phyloP scores from a whole-genome alignment of 2,329 filamentous ascomycete species.

The Fusarium redolens region DNA sequence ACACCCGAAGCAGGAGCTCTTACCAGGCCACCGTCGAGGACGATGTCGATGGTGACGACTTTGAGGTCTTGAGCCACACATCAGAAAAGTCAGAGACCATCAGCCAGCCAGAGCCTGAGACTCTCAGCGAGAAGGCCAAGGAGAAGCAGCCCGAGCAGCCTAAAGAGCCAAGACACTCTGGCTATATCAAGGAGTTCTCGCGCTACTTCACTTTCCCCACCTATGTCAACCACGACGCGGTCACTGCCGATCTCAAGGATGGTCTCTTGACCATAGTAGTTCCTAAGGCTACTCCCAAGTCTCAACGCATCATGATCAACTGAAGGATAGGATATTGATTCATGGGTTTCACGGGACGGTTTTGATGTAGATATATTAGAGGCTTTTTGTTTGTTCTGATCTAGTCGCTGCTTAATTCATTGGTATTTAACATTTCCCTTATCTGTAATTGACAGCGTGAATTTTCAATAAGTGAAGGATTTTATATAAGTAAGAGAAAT shows the following conservation, averaged over 20 bases:
- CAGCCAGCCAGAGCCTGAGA: not conserved
- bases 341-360: not conserved
- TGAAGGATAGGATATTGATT: not conserved
- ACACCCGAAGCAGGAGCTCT: conserved; percentile 23
- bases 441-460: too few species aligned
- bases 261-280: not conserved
- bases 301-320: not conserved
- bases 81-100: conserved; percentile 12
- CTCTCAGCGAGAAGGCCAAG: not conserved
- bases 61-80: conserved; percentile 20
- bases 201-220: conserved; percentile 73
- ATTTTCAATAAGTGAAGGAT: too few species aligned
- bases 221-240: conserved; percentile 68
- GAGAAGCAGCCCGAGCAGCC: conserved; percentile 49
- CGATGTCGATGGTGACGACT: conserved; percentile 18
- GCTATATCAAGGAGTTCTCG: conserved; percentile 64
- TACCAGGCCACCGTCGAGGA: conserved; percentile 27
- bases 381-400: not conserved
- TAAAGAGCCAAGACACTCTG: conserved; percentile 50
- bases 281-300: not conserved
- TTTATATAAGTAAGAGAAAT: too few species aligned
- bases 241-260: conserved; percentile 59
- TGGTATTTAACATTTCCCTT: not conserved
- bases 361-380: not conserved
- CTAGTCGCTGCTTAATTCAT: not conserved